phyloP scores from a whole-genome alignment of 2,329 filamentous ascomycete genomes.

The Nannizziopsis arthrosporioides region DNA sequence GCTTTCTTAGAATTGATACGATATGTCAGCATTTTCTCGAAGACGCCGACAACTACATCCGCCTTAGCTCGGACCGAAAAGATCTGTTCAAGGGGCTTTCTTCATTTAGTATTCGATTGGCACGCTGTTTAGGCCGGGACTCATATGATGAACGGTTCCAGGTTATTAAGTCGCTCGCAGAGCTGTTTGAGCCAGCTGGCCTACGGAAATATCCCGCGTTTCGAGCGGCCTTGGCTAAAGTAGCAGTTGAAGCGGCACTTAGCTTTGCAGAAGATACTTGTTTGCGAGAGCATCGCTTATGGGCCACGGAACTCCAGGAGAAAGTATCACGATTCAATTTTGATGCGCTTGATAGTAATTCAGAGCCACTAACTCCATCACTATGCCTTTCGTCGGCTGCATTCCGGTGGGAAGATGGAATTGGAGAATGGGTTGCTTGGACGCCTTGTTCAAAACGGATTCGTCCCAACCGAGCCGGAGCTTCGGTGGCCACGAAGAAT shows the following conservation, averaged over 20 bases:
- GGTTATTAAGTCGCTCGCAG: slow-evolving; percentile 18
- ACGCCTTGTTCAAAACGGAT: slow-evolving; percentile 4
- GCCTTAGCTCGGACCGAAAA: slow-evolving; percentile 21
- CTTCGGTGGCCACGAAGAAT: background rate
- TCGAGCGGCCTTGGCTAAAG: slow-evolving; percentile 24
- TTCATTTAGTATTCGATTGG: slow-evolving; percentile 25
- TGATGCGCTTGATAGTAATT: slow-evolving; percentile 3
- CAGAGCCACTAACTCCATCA: slow-evolving; percentile 15
- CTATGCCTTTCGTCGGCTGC: slow-evolving; percentile 14
- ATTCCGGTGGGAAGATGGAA: slow-evolving; percentile 46
- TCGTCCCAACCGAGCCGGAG: background rate
- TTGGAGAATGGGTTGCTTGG: slow-evolving; percentile 46
- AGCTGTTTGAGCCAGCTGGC: slow-evolving; percentile 20
- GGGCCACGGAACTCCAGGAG: slow-evolving; percentile 31
- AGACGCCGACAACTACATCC: slow-evolving; percentile 24
- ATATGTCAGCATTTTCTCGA: slow-evolving; percentile 11
- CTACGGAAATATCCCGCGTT: slow-evolving; percentile 17
- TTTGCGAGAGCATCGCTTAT: slow-evolving; percentile 29
- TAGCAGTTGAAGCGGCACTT: slow-evolving; percentile 32
- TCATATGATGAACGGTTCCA: slow-evolving; percentile 17
- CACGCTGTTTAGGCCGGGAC: slow-evolving; percentile 24
- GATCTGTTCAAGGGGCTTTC: slow-evolving; percentile 27
- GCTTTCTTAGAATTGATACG: background rate
- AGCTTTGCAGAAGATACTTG: slow-evolving; percentile 30
- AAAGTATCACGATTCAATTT: slow-evolving; percentile 19